Conservation (phyloP, 768 basidiomycete species). For the Hemileccinum impolitum region DNA sequence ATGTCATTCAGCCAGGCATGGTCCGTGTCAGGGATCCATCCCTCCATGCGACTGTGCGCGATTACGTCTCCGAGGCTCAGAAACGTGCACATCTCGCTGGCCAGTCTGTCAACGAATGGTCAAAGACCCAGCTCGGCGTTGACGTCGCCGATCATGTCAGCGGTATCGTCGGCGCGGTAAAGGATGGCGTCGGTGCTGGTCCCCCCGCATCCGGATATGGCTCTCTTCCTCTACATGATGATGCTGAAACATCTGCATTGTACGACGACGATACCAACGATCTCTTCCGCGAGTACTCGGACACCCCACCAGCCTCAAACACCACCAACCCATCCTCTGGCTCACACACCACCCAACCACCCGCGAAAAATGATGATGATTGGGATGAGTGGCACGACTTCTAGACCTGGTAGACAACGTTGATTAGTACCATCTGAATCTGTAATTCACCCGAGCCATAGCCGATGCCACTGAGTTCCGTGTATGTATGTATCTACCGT, state of each 20-base stretch:
- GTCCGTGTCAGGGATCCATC: conserved; percentile 78
- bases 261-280: conserved; percentile 67
- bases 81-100: conserved; percentile 62
- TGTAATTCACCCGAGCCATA: conserved; percentile 2
- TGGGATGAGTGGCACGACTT: conserved; percentile 87
- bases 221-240: conserved; percentile 42
- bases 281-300: conserved; percentile 44
- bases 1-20: conserved; percentile 87
- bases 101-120: conserved; percentile 70
- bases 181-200: conserved; percentile 52
- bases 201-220: conserved; percentile 54
- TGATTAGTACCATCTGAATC: neutral
- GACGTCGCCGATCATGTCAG: conserved; percentile 81
- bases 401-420: conserved; percentile 32
- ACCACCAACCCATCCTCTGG: neutral
- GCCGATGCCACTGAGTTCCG: no score
- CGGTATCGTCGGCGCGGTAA: conserved; percentile 62
- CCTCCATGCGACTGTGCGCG: conserved; percentile 70
- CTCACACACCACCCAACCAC: conserved; percentile 4
- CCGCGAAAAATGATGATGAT: conserved; percentile 41
- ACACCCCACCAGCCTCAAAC: conserved; percentile 14
- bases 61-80: conserved; percentile 68
- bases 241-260: conserved; percentile 56
- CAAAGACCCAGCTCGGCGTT: conserved; percentile 72
- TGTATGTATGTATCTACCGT: no score